Conservation (phyloP, 1,284 basidiomycete species). For the Cryptococcus sp. region DNA sequence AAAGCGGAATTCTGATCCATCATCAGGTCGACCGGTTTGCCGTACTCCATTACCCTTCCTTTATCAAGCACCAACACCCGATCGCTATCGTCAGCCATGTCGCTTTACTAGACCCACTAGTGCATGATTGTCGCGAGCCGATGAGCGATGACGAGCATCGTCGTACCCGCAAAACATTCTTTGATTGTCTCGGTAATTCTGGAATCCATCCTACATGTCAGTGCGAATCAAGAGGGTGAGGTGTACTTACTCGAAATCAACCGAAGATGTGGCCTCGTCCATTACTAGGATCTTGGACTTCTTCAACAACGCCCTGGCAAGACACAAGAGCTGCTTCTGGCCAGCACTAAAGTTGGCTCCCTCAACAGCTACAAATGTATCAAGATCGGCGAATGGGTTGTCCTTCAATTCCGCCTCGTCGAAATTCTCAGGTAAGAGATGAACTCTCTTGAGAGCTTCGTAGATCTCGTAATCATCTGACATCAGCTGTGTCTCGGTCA, state of each 20-base stretch:
- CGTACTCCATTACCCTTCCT: constrained; percentile 52
- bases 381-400: constrained; percentile 55
- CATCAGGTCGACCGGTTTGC: constrained; percentile 33
- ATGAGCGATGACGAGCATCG: constrained; percentile 69
- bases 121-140: constrained; percentile 56
- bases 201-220: constrained; percentile 57
- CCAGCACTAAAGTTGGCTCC: constrained; percentile 71
- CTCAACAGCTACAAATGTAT: constrained; percentile 42
- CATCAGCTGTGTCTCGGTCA: constrained; percentile 21
- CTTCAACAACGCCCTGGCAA: constrained; percentile 68
- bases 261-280: constrained; percentile 69
- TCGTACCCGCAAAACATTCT: constrained; percentile 61
- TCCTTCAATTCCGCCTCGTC: constrained; percentile 52
- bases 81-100: constrained; percentile 52
- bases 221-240: not conserved
- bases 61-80: constrained; percentile 69
- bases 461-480: constrained; percentile 55
- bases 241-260: constrained; percentile 62
- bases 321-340: constrained; percentile 69
- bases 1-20: constrained; percentile 25
- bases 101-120: constrained; percentile 22
- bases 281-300: constrained; percentile 65
- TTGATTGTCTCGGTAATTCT: constrained; percentile 71
- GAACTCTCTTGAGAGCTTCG: constrained; percentile 58
- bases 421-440: constrained; percentile 38